Conservation (phyloP, 805 yeast species). For the Wickerhamiella galacta region DNA sequence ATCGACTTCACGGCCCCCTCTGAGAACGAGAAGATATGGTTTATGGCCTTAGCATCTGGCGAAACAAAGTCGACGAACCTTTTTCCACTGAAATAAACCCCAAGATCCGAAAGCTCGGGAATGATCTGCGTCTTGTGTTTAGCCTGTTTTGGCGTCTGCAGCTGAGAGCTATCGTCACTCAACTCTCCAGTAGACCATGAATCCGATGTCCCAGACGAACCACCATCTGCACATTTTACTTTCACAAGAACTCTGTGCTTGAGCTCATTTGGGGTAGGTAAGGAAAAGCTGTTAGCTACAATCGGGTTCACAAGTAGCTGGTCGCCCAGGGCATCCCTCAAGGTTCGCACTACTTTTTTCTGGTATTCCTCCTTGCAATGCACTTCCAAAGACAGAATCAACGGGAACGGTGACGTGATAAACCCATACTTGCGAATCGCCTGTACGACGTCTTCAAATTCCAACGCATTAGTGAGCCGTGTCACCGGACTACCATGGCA, state of each 20-base stretch:
- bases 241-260: constrained; percentile 61
- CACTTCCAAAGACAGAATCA: constrained; percentile 72
- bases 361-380: constrained; percentile 63
- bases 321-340: constrained; percentile 45
- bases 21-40: constrained; percentile 76
- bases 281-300: constrained; percentile 15
- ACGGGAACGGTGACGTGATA: constrained; percentile 70
- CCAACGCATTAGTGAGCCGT: constrained; percentile 51
- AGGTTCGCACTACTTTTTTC: constrained; percentile 32
- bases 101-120: constrained; percentile 37
- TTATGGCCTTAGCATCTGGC: constrained; percentile 65
- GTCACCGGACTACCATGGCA: constrained; percentile 61
- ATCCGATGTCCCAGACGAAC: constrained; percentile 10
- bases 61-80: constrained; percentile 69
- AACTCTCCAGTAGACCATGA: background rate
- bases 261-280: constrained; percentile 63
- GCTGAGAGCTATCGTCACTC: background rate
- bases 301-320: constrained; percentile 31
- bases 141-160: too few relatives aligned
- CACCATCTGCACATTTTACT: constrained; percentile 34
- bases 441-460: constrained; percentile 49
- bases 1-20: constrained; percentile 52
- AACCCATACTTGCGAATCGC: constrained; percentile 76
- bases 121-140: constrained; percentile 9
- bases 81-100: constrained; percentile 56